A percentile compares a stretch with the other conserved stretches of the same genome.
These are phyloP conservation scores for Hypoxylon fragiforme DNA, from an alignment of 495 filamentous ascomycete species.

Conservation along the genomic window DNA sequence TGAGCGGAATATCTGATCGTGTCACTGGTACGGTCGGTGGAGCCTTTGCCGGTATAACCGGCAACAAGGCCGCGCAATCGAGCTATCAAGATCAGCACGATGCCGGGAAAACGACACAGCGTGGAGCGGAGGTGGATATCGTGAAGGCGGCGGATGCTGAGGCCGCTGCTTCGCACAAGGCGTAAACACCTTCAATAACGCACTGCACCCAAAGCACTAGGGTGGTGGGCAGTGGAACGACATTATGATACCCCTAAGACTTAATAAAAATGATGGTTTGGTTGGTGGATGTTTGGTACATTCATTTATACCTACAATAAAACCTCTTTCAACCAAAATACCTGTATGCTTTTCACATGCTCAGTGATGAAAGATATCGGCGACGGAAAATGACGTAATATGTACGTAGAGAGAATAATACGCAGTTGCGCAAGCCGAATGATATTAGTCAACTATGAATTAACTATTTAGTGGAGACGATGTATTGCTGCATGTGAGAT, in stretches of 20 bases:
- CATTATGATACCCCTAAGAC: constrained; percentile 37
- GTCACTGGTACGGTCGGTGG: constrained; percentile 71
- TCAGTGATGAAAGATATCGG: too few relatives aligned
- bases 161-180: constrained; percentile 18
- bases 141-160: constrained; percentile 64
- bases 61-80: constrained; percentile 65
- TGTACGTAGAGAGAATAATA: too few relatives aligned
- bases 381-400: too few relatives aligned
- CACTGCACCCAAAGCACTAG: background rate
- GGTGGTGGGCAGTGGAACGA: background rate
- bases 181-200: background rate
- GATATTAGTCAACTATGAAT: too few relatives aligned
- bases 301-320: background rate
- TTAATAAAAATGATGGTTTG: background rate
- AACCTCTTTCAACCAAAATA: too few relatives aligned
- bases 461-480: too few relatives aligned
- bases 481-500: too few relatives aligned
- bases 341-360: too few relatives aligned
- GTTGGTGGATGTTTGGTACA: background rate
- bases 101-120: constrained; percentile 80
- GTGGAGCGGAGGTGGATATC: constrained; percentile 83
- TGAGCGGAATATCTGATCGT: constrained; percentile 71
- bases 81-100: constrained; percentile 72
- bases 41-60: constrained; percentile 69
- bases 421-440: too few relatives aligned